Base-by-base conservation (phyloP, 345 rosid genomes). In the Eucalyptus sp. region DNA sequence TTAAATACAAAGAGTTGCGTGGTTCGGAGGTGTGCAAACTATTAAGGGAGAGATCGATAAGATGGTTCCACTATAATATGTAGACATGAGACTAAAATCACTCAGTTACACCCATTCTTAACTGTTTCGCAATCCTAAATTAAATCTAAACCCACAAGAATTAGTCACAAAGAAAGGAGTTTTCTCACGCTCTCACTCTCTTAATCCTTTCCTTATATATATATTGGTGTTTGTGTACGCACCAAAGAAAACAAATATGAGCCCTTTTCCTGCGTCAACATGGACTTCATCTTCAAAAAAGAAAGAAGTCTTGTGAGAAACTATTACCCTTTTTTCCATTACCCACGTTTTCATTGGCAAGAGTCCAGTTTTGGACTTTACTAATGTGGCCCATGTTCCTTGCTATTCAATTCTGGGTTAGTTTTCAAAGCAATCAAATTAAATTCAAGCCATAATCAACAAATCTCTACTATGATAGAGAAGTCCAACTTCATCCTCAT, bases 101-200 rank as follows among this genome's bases (percentile, higher is more conserved):
- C 9, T 62, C 0, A 62, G 18, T 3, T 10, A 14, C 33, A 3
- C 71, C 31, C 0, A 29, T 10, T 62, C 71, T 6, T 29, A 62
- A 29, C 16, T 29, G 8, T 13, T 64, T 29, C 37, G 13, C 33
- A 29, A 64, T 13, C 17, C 18, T 64, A 64, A 29, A 29, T 64
- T 29, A 29, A 64, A 64, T 31, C 4, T 29, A 29, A 62, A 62
- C 10, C 71, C 71, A 62, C 37, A 62, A 29, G 17, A 62, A 62
- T 62, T 27, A 0, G 31, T 62, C 2, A 13, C 71, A 62, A 62
- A 29, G 27, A 62, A 62, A 62, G 15, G 33, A 29, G 71, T 52
- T 52, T 62, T 62, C 71, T 27, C 71, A 6, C 29, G 2, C 8
- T 62, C 68, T 4, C 33, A 13, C 33, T 62, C 76, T n/a, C 10